phyloP scores from a whole-genome alignment of 371 early-diverging fungal species.

The Mortierella sp. region DNA sequence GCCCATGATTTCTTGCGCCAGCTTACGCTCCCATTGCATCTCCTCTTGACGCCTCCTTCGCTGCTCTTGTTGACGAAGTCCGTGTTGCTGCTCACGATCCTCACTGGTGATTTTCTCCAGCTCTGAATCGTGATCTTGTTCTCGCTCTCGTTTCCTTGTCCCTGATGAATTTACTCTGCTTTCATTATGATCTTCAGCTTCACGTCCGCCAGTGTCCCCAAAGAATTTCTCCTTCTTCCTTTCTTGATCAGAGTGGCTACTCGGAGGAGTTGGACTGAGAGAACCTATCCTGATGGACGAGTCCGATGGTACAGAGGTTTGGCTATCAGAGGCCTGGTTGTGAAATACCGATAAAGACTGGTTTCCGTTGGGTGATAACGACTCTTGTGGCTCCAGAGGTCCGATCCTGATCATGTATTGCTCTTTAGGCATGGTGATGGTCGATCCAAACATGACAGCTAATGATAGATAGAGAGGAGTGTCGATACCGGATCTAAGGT shows the following conservation, averaged over 20 bases:
- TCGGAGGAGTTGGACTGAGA: too few species aligned
- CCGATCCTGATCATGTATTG: constrained; percentile 51
- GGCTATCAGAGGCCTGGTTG: background rate
- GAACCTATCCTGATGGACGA: too few species aligned
- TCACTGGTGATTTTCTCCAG: too few species aligned
- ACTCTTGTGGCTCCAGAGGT: constrained; percentile 28
- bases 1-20: constrained; percentile 37
- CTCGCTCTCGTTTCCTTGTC: background rate
- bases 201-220: too few species aligned
- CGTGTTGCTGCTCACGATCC: background rate
- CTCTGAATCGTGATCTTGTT: background rate
- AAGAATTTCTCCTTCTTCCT: too few species aligned
- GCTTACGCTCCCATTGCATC: constrained; percentile 29
- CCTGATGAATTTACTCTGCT: background rate
- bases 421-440: constrained; percentile 33
- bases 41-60: constrained; percentile 5
- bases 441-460: constrained; percentile 30
- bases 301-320: background rate
- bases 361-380: background rate
- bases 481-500: constrained; percentile 1
- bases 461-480: constrained; percentile 18
- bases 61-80: background rate
- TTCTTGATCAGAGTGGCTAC: too few species aligned
- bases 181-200: too few species aligned
- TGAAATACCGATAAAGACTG: background rate